Evolutionary conservation across 108 stramenopile species (phyloP).

Genomic region (Epithemia pelagica): DNA sequence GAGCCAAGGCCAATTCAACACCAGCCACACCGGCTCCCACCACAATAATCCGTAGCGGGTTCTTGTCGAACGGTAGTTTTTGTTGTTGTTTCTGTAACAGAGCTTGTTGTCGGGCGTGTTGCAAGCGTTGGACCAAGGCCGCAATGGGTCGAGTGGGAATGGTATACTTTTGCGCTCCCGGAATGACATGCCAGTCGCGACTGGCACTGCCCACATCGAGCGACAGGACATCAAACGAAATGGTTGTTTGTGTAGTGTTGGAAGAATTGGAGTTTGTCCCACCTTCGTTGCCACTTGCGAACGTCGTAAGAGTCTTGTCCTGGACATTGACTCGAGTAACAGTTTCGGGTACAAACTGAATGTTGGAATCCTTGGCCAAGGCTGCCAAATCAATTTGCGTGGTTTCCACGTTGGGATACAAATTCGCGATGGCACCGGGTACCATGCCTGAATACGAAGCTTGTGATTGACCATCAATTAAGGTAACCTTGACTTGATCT

Average conservation of each 20-base stretch:
- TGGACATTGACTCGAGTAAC: slow-evolving; percentile 62
- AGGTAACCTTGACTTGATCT: slow-evolving; percentile 67
- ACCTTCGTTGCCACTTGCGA: no score
- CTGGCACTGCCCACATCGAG: slow-evolving; percentile 79
- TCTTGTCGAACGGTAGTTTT: slow-evolving; percentile 21
- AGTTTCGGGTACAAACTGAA: slow-evolving; percentile 51
- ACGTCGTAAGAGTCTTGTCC: slow-evolving; percentile 28
- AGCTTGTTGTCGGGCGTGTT: slow-evolving; percentile 21
- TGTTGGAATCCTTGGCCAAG: slow-evolving; percentile 59
- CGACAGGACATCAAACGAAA: slow-evolving; percentile 64
- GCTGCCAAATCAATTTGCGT: slow-evolving; percentile 54
- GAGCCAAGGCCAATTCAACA: slow-evolving; percentile 83
- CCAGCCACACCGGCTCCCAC: slow-evolving; percentile 96
- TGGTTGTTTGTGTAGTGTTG: no score
- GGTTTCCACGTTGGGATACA: slow-evolving; percentile 56
- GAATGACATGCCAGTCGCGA: slow-evolving; percentile 43
- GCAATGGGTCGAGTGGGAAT: slow-evolving; percentile 81
- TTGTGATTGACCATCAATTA: slow-evolving; percentile 77
- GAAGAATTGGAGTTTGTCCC: no score
- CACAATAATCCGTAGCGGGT: no score
- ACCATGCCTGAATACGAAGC: slow-evolving; percentile 97
- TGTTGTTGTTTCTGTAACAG: not conserved
- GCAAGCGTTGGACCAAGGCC: slow-evolving; percentile 47
- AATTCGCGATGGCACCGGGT: slow-evolving; percentile 87
- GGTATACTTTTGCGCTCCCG: slow-evolving; percentile 51